Evolutionary conservation across 371 early-diverging fungal genomes (phyloP), one percentile per base, ranked within the genome.

Genomic region (Rhizopus delemar): DNA sequence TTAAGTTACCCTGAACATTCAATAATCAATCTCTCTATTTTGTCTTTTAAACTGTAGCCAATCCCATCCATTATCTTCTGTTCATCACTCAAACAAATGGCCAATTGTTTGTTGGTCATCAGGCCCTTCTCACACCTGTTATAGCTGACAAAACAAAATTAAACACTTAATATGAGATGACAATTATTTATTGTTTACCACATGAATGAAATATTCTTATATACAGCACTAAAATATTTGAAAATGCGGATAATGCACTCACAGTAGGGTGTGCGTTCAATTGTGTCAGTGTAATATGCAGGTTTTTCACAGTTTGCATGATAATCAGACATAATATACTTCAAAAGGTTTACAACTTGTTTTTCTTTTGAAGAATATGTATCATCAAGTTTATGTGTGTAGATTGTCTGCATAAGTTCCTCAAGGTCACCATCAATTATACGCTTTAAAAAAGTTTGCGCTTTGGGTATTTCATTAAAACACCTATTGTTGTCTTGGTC

Each of bases 171-270:
- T 3, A 51, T 28, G 22, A 33, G 16, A 52, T 52, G 46, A 34
- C 8, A 29, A 33, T 33, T 36, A 15, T 16, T 15, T 59, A 51
- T 52, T 45, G 43, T 57, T 57, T 63, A 63, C 69, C 69, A 69
- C 53, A 62, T 57, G 46, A 64, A 65, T 46, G 62, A 58, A 2
- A 61, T 5, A 34, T 59, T 49, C 31, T 52, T 52, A n/a, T 64
- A 61, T 6, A 55, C 48, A 3, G 66, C 66, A 50, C 59, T 63
- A 33, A 59, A 65, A 28, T 70, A 70, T 50, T 70, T 70, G 60
- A 65, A 63, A 3, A 70, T 32, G 0, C 62, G 63, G 12, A 70
- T 61, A 3, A 66, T 51, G 39, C 52, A 52, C 36, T 63, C 62
- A 34, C 41, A 41, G 52, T 63, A 66, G 1, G 62, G 66, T 12